Conservation (phyloP, 2,329 filamentous ascomycete species). For the Orbilia javanica region DNA sequence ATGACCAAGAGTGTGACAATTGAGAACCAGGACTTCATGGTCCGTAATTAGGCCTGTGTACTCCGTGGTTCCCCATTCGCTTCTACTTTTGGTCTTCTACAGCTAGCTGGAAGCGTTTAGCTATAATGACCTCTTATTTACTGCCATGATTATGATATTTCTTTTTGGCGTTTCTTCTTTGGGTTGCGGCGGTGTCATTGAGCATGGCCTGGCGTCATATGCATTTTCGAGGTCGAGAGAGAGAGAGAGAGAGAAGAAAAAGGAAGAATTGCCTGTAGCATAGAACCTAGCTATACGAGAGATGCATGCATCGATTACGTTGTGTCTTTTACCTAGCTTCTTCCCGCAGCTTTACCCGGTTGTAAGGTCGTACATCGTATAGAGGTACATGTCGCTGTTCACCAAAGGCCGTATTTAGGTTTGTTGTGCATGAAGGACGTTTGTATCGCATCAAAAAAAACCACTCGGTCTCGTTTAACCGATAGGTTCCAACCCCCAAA, state of each 20-base stretch:
- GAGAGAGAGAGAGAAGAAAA: too few species aligned
- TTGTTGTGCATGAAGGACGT: not conserved
- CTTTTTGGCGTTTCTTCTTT: constrained; percentile 33
- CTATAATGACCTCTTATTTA: constrained; percentile 1
- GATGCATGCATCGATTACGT: constrained; percentile 4
- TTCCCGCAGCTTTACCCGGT: constrained; percentile 19
- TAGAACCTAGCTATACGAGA: constrained; percentile 19
- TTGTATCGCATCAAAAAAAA: not conserved
- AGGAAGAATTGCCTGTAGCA: constrained; percentile 25
- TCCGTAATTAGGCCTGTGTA: constrained; percentile 27
- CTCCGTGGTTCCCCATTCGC: not conserved
- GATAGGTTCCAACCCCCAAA: constrained; percentile 28
- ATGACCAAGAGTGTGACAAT: constrained; percentile 95
- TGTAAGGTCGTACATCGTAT: constrained; percentile 8
- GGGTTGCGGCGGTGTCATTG: constrained; percentile 32
- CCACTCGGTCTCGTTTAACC: constrained; percentile 34
- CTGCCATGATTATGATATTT: constrained; percentile 29
- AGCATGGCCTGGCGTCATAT: constrained; percentile 58
- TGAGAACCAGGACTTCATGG: constrained; percentile 83
- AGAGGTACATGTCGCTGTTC: constrained; percentile 11
- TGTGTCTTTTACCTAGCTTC: constrained; percentile 6
- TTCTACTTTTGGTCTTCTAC: not conserved
- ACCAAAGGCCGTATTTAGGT: constrained; percentile 1
- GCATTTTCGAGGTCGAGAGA: constrained; percentile 28
- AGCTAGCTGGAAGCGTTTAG: not conserved